Evolutionary conservation across 352 stramenopile species (phyloP).

Genomic region (Globisporangium cylindrosporum): DNA sequence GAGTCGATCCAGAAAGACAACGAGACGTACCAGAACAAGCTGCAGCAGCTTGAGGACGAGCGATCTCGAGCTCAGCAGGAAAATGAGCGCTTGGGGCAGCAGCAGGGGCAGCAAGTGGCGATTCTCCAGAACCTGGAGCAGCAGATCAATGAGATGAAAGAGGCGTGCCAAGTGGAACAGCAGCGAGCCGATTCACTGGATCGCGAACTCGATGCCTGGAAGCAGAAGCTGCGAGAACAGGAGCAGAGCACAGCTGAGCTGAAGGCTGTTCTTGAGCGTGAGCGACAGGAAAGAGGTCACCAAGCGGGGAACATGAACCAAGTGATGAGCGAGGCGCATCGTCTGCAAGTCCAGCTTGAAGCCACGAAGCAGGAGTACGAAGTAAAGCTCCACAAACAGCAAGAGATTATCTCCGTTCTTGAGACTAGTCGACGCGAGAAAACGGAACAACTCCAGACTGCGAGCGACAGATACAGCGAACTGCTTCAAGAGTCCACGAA

Average conservation of each 20-base stretch:
- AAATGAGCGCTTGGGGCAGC: conserved; percentile 42
- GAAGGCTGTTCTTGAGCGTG: conserved; percentile 26
- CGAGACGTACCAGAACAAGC: conserved; percentile 32
- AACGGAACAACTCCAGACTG: conserved; percentile 34
- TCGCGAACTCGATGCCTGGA: conserved; percentile 32
- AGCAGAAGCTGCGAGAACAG: conserved; percentile 35
- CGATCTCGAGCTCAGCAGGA: conserved; percentile 35
- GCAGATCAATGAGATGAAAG: conserved; percentile 41
- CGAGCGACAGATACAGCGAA: conserved; percentile 27
- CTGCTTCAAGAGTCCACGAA: conserved; percentile 32
- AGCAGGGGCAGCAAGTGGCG: conserved; percentile 34
- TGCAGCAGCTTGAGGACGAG: conserved; percentile 49
- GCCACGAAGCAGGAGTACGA: conserved; percentile 44
- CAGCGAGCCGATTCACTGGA: conserved; percentile 34
- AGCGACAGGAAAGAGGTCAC: conserved; percentile 21
- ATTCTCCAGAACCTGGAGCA: conserved; percentile 37
- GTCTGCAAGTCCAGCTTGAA: conserved; percentile 44
- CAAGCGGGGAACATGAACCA: conserved; percentile 34
- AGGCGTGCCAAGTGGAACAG: conserved; percentile 33
- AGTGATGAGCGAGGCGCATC: conserved; percentile 38
- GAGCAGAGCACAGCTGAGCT: conserved; percentile 29
- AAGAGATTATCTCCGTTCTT: conserved; percentile 34
- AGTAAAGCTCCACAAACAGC: conserved; percentile 39
- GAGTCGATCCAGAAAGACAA: conserved; percentile 38
- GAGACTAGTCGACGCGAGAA: conserved; percentile 42